Base-by-base conservation (phyloP, 768 basidiomycete genomes). In the Lactifluus subvellereus region DNA sequence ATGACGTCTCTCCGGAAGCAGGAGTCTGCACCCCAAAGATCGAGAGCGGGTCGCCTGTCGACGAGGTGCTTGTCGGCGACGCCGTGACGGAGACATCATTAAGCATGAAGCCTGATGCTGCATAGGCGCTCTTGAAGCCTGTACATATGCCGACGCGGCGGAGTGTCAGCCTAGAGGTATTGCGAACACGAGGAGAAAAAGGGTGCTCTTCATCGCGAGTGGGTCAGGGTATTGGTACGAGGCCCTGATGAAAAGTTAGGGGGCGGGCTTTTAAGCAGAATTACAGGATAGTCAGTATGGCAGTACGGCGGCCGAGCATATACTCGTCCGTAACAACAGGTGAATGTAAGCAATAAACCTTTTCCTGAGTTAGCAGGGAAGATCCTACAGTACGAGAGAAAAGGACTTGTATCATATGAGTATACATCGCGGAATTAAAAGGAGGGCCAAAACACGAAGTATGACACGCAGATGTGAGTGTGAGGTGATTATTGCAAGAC, bases 21-120 rank as follows among this genome's bases (percentile, higher is more conserved):
- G 55, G 48, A 10, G 48, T 53, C 16, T 4, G 33, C 7, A 7
- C 22, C 8, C 47, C 22, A 30, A 62, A 57, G 5, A 47, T 27
- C 22, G 56, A 27, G 30, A 62, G 18, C n/a, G 51, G 56, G 35
- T 62, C 51, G n/a, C 50, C 50, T 22, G 61, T 53, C 11, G 56
- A 52, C 4, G 40, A 4, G 27, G 10, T 37, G 6, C 56, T 56
- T 2, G 61, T 62, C 35, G 61, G 56, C 7, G 35, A 53, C 13
- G 35, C 56, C 16, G 55, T 62, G 11, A 62, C 1, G 3, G 6
- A 1, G 9, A 52, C n/a, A 0, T 1, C 2, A 27, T 61, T 61
- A 14, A 62, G 61, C 16, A 0, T 1, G 42, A 37, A 3, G 7
- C 11, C 49, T 3, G 30, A 45, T 27, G 0, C 18, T 0, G 9